phyloP scores from a whole-genome alignment of 345 rosid genomes.

The Bruguiera parviflora region DNA sequence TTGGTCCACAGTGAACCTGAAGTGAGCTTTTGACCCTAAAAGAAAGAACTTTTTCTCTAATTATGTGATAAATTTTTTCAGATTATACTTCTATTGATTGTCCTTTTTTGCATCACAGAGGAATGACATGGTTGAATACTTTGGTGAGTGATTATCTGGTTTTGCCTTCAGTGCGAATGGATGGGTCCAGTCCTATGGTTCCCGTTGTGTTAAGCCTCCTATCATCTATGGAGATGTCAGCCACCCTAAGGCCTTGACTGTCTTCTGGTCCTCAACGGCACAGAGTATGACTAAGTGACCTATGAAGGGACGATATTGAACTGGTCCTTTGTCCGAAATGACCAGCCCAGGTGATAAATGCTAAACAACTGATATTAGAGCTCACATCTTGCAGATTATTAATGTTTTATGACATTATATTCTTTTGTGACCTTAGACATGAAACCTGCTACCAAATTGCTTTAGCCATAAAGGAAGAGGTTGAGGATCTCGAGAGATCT shows the following conservation, averaged over 20 bases:
- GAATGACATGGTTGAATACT: constrained; percentile 99
- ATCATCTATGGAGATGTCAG: constrained; percentile 96
- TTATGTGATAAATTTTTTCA: background rate
- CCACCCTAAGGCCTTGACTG: constrained; percentile 96
- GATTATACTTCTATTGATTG: background rate
- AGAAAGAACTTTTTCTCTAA: background rate
- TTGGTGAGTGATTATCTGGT: constrained; percentile 92
- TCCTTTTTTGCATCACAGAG: constrained; percentile 37
- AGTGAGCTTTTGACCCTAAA: constrained; percentile 36
- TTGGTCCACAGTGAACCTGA: constrained; percentile 98
- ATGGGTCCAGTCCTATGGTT: constrained; percentile 97
- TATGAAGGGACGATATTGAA: constrained; percentile 96
- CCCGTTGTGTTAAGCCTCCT: constrained; percentile 98
- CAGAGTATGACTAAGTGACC: constrained; percentile 95
- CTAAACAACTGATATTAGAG: background rate
- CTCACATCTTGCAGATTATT: background rate
- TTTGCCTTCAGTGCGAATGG: constrained; percentile 93
- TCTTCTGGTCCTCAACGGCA: constrained; percentile 89
- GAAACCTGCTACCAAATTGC: constrained; percentile 61
- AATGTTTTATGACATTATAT: constrained; percentile 4
- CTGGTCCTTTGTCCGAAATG: constrained; percentile 97
- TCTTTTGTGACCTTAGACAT: constrained; percentile 26
- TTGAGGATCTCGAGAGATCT: constrained; percentile 53
- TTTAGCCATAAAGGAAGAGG: constrained; percentile 56
- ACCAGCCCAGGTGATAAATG: constrained; percentile 75